Conservation (phyloP, 1,139 yeast species). For the Protomyces inundatus region DNA sequence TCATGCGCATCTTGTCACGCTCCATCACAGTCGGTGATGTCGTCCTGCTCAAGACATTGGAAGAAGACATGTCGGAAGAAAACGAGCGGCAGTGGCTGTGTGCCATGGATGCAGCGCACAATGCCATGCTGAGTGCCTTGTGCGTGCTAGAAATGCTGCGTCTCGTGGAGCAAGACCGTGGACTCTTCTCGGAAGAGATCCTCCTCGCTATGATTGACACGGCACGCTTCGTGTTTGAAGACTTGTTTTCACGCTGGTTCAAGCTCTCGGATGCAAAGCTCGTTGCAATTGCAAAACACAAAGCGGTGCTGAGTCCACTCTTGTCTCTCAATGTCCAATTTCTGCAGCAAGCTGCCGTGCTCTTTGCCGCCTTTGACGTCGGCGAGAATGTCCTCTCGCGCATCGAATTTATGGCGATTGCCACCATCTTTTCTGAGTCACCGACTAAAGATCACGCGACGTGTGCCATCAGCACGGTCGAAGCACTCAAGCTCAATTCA, state of each 20-base stretch:
- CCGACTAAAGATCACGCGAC: constrained; percentile 28
- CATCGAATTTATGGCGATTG: constrained; percentile 48
- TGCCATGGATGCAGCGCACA: not conserved
- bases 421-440: constrained; percentile 40
- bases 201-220: constrained; percentile 45
- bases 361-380: not conserved
- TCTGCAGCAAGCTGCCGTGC: constrained; percentile 16
- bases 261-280: not conserved
- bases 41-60: not conserved
- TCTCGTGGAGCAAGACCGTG: not conserved
- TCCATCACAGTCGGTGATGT: not conserved
- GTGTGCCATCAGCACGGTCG: constrained; percentile 4
- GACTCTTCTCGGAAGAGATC: constrained; percentile 46
- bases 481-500: constrained; percentile 33
- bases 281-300: constrained; percentile 11
- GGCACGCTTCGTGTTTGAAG: constrained; percentile 42
- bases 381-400: constrained; percentile 47
- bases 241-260: constrained; percentile 37
- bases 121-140: constrained; percentile 9
- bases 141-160: not conserved
- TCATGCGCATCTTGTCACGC: constrained; percentile 7
- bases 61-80: not conserved
- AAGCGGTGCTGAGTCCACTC: not conserved
- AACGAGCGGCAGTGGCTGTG: not conserved
- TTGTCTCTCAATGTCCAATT: constrained; percentile 3